Percentiles rank a stretch among this genome's conserved stretches.
These are phyloP conservation scores for Coprinopsis marcescibilis DNA, from an alignment of 768 basidiomycete genomes.

Conservation along the genomic window DNA sequence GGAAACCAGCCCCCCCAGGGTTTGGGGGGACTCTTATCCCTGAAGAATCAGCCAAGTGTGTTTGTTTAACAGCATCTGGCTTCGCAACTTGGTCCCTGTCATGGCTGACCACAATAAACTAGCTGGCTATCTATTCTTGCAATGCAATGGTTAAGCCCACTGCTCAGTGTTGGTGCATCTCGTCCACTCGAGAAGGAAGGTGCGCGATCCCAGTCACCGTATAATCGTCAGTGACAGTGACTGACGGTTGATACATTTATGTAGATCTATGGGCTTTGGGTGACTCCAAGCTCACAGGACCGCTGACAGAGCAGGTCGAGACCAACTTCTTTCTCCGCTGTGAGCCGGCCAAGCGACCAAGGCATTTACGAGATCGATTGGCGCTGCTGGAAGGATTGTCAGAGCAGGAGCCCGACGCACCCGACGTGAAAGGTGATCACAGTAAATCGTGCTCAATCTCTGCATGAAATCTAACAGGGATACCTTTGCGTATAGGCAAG, in stretches of 20 bases:
- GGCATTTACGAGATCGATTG: constrained; percentile 5
- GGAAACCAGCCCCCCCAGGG: constrained; percentile 42
- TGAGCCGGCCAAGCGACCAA: constrained; percentile 34
- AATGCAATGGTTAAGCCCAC: constrained; percentile 43
- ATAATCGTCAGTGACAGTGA: not conserved
- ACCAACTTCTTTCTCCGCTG: constrained; percentile 38
- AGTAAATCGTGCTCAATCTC: constrained; percentile 1
- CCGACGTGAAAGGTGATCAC: constrained; percentile 2
- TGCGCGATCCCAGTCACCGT: constrained; percentile 18
- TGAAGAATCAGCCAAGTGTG: constrained; percentile 32
- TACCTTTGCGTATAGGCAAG: not conserved
- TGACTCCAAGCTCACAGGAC: constrained; percentile 23
- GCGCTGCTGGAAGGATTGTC: not conserved
- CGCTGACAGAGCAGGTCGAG: constrained; percentile 34
- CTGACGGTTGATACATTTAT: not conserved
- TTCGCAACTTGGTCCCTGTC: not conserved
- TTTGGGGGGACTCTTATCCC: constrained; percentile 45
- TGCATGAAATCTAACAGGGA: no score
- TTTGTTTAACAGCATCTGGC: no score
- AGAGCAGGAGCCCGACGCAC: not conserved
- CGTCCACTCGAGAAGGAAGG: constrained; percentile 47
- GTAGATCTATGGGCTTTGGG: constrained; percentile 46
- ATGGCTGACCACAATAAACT: not conserved
- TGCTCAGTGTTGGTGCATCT: constrained; percentile 43
- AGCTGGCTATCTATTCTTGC: constrained; percentile 33